phyloP scores from a whole-genome alignment of 2,329 filamentous ascomycete genomes.

The Epichloe brachyelytri region DNA sequence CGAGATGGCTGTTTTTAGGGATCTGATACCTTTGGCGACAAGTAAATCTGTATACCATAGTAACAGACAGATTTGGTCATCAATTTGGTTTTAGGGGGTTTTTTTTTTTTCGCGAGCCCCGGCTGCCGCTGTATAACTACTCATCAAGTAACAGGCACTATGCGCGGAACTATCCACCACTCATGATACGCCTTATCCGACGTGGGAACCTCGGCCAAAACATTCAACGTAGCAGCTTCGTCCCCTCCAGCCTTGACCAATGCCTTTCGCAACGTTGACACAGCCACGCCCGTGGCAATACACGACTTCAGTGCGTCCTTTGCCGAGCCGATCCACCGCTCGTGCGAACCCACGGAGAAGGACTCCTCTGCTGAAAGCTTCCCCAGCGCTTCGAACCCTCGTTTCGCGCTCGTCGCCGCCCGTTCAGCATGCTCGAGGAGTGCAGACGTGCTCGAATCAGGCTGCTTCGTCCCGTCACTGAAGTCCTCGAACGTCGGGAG shows the following conservation, averaged over 20 bases:
- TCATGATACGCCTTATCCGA: slow-evolving; percentile 45
- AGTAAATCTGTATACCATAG: not conserved
- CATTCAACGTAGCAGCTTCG: slow-evolving; percentile 18
- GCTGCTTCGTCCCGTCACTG: slow-evolving; percentile 26
- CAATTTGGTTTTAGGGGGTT: not conserved
- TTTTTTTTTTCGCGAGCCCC: not conserved
- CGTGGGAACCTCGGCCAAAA: slow-evolving; percentile 39
- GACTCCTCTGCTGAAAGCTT: slow-evolving; percentile 38
- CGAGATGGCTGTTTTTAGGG: not conserved
- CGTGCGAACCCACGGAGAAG: slow-evolving; percentile 44
- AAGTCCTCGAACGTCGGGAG: slow-evolving; percentile 55
- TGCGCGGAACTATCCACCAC: slow-evolving; percentile 51
- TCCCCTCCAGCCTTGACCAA: slow-evolving; percentile 23
- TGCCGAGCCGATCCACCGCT: slow-evolving; percentile 46
- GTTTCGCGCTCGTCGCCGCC: slow-evolving; percentile 35
- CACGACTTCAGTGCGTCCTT: slow-evolving; percentile 55
- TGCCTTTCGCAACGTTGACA: slow-evolving; percentile 46
- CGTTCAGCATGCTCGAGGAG: slow-evolving; percentile 34
- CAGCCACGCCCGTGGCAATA: slow-evolving; percentile 54
- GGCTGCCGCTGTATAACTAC: not conserved
- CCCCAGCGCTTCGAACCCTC: slow-evolving; percentile 42
- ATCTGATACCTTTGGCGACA: not conserved
- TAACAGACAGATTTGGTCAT: not conserved
- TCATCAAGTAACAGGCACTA: slow-evolving; percentile 14
- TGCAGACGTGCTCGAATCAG: slow-evolving; percentile 23